Evolutionary conservation across 202 grass and related monocot genomes (phyloP), one percentile per base, ranked within the genome.

Genomic region (Saccharum hybrid): DNA sequence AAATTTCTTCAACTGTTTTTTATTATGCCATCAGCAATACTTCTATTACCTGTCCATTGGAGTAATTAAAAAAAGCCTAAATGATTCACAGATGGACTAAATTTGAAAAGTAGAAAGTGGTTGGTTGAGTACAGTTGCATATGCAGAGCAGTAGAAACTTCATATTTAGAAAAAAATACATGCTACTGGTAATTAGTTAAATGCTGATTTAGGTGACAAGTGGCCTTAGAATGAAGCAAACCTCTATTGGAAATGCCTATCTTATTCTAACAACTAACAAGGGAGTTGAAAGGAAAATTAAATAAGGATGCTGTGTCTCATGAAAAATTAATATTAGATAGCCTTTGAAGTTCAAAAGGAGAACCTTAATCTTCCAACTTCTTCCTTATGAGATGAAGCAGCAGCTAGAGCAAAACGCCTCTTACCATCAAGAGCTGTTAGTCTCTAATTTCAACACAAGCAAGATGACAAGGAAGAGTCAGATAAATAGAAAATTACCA

Each of bases 401-500:
- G 93, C 86, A 76, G 96, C 96, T 93, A 99, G 84, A 87, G 91
- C 96, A 91, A 99, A 99, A 86, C 96, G 93, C 57, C 93, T 89
- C 88, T 99, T 99, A 75, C 96, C 96, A 94, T 99, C 96, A 80
- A 99, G 84, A 77, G 93, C 93, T 75, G 96, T 86, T 92, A 99
- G 72, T 73, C 88, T 96, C 96, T 99, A 90, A 82, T 75, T 89
- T 83, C 84, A 87, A 80, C 30, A 82, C 66, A 89, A 80, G 77
- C 8, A 85, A 85, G 66, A 72, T 87, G 79, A 76, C 16, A 45
- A 66, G 63, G 38, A 56, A 66, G 90, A 81, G 75, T 86, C 75
- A 90, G 63, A 84, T 77, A 77, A 60, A 79, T 65, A 86, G 64
- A 19, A 68, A 43, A 87, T 46, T 26, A 73, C 40, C 40, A 76